phyloP scores from a whole-genome alignment of 2,329 filamentous ascomycete species.

The Nemania diffusa region DNA sequence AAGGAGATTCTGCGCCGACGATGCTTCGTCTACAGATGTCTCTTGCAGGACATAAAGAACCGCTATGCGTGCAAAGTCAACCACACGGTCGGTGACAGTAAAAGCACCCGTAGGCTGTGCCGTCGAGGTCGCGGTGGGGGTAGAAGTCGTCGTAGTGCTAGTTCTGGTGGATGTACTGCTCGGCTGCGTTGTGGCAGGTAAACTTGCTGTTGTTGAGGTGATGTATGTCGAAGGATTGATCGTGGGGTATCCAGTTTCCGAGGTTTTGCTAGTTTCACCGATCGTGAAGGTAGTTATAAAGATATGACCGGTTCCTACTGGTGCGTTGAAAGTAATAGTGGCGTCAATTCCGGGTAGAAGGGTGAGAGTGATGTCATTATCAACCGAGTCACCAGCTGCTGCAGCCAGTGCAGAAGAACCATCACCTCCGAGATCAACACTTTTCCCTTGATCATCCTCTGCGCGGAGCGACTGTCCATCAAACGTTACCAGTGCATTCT shows the following conservation, averaged over 20 bases:
- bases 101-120: conserved; percentile 54
- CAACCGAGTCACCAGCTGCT: conserved; percentile 38
- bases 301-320: conserved; percentile 42
- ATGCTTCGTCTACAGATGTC: conserved; percentile 60
- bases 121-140: conserved; percentile 31
- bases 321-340: conserved; percentile 48
- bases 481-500: conserved; percentile 91
- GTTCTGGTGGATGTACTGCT: conserved; percentile 32
- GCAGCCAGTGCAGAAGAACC: conserved; percentile 38
- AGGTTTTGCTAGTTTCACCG: conserved; percentile 31
- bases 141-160: conserved; percentile 21
- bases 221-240: conserved; percentile 36
- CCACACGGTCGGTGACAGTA: conserved; percentile 62
- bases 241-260: conserved; percentile 41
- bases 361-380: conserved; percentile 51
- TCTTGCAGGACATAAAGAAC: conserved; percentile 72
- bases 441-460: conserved; percentile 46
- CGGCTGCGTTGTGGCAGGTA: conserved; percentile 31
- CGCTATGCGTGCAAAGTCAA: conserved; percentile 72
- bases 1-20: conserved; percentile 63
- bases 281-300: conserved; percentile 48
- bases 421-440: conserved; percentile 41
- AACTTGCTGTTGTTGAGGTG: conserved; percentile 41
- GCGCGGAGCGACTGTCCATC: conserved; percentile 63
- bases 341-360: conserved; percentile 48